These are phyloP conservation scores for Amauroascus niger DNA, from an alignment of 2,329 filamentous ascomycete species.

Conservation along the genomic window DNA sequence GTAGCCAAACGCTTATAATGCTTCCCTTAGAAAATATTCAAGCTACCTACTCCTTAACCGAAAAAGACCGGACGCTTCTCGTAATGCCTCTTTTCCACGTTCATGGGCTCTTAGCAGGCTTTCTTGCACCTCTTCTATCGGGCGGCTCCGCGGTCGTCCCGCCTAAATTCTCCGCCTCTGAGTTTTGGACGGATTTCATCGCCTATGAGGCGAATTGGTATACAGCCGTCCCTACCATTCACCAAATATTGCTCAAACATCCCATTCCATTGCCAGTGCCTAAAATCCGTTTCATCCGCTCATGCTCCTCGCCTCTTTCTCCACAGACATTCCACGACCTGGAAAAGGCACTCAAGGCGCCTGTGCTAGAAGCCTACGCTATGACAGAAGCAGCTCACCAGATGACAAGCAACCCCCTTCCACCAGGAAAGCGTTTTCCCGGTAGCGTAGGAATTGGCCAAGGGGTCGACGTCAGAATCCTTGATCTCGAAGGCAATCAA, in stretches of 20 bases:
- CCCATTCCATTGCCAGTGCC: constrained; percentile 59
- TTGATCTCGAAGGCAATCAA: constrained; percentile 59
- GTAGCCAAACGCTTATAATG: not conserved
- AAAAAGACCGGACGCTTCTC: constrained; percentile 66
- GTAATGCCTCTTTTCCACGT: constrained; percentile 91
- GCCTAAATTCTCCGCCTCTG: constrained; percentile 65
- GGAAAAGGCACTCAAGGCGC: constrained; percentile 63
- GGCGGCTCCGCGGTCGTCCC: constrained; percentile 74
- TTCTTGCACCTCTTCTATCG: constrained; percentile 65
- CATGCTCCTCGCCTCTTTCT: constrained; percentile 73
- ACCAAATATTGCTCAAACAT: constrained; percentile 74
- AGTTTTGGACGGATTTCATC: constrained; percentile 73
- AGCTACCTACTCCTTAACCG: constrained; percentile 62
- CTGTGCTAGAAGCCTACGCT: constrained; percentile 80
- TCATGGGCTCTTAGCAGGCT: constrained; percentile 73
- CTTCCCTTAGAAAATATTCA: constrained; percentile 57
- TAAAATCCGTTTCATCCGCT: constrained; percentile 74
- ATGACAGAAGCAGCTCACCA: constrained; percentile 73
- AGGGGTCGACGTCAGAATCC: constrained; percentile 70
- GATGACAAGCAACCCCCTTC: constrained; percentile 51
- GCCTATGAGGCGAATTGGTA: constrained; percentile 77
- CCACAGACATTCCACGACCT: constrained; percentile 73
- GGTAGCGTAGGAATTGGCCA: constrained; percentile 75
- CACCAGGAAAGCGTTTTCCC: constrained; percentile 62
- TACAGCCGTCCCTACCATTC: constrained; percentile 85